Evolutionary conservation across 23 red algal genomes (phyloP).

Genomic region (Gracilaria caudata): DNA sequence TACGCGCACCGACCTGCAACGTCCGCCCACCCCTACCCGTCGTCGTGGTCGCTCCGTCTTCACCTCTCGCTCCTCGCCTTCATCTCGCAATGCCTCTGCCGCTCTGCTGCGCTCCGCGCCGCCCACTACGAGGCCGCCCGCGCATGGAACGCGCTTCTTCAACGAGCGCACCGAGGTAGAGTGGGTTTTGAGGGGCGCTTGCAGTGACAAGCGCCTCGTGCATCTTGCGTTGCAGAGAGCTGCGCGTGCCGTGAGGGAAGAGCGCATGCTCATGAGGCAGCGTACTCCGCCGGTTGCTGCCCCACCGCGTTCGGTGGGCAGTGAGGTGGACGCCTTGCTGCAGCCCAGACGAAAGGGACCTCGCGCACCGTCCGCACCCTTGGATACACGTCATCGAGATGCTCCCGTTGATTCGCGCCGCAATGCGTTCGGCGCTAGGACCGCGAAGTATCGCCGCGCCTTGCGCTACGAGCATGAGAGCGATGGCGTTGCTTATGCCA

Average conservation of each 20-base stretch:
- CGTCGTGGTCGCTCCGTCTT: slow-evolving; percentile 13
- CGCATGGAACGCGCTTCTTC: slow-evolving; percentile 24
- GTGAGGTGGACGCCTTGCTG: slow-evolving; percentile 20
- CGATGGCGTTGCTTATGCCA: neutral
- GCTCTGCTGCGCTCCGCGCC: neutral
- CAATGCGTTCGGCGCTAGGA: neutral
- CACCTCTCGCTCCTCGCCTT: neutral
- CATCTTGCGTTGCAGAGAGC: slow-evolving; percentile 29
- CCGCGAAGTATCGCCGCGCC: slow-evolving; percentile 8
- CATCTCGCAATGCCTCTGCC: neutral
- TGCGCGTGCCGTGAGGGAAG: neutral
- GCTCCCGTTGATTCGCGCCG: neutral
- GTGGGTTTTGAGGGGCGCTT: slow-evolving; percentile 22
- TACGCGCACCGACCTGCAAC: slow-evolving; percentile 20
- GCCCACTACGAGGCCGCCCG: neutral
- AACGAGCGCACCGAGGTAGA: slow-evolving; percentile 38
- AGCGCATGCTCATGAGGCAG: neutral
- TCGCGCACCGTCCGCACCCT: slow-evolving; percentile 17
- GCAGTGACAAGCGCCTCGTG: slow-evolving; percentile 20
- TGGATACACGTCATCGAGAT: slow-evolving; percentile 12
- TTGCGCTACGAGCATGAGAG: slow-evolving; percentile 1
- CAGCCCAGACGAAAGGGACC: slow-evolving; percentile 2
- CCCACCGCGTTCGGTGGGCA: neutral
- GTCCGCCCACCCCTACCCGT: slow-evolving; percentile 5
- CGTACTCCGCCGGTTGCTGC: neutral